Conservation (phyloP, 1,284 basidiomycete genomes). For the Cystobasidiaceae sp. region DNA sequence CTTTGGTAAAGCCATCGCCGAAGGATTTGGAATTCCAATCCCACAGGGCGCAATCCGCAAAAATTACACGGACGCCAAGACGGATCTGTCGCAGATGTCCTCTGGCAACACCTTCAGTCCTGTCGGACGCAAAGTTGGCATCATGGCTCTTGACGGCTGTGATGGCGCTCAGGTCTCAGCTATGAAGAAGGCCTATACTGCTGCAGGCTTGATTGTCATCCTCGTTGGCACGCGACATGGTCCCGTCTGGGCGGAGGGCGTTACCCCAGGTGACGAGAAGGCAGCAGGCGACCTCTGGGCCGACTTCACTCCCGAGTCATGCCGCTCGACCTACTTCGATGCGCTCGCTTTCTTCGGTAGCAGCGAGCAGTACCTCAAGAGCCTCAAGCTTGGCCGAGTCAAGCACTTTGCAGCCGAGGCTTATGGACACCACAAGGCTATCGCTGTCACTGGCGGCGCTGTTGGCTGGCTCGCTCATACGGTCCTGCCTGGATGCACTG, state of each 20-base stretch:
- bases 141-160: conserved; percentile 69
- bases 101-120: conserved; percentile 47
- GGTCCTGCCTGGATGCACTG: conserved; percentile 36
- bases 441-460: conserved; percentile 37
- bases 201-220: conserved; percentile 57
- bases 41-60: conserved; percentile 45
- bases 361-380: conserved; percentile 38
- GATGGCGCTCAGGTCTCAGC: conserved; percentile 57
- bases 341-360: conserved; percentile 57
- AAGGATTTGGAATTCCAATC: conserved; percentile 55
- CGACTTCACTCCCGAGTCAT: conserved; percentile 64
- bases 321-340: conserved; percentile 73
- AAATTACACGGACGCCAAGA: conserved; percentile 38
- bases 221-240: conserved; percentile 66
- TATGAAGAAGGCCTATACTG: conserved; percentile 55
- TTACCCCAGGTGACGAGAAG: conserved; percentile 38
- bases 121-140: conserved; percentile 62
- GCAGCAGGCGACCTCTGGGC: conserved; percentile 50
- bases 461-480: conserved; percentile 38
- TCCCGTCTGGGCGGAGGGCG: conserved; percentile 51
- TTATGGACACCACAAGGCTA: conserved; percentile 38
- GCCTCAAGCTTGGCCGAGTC: conserved; percentile 37
- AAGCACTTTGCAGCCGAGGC: conserved; percentile 40
- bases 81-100: conserved; percentile 36
- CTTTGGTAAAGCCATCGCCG: conserved; percentile 61